Evolutionary conservation across 2,329 filamentous ascomycete genomes (phyloP).

Genomic region (Talaromyces atroroseus): DNA sequence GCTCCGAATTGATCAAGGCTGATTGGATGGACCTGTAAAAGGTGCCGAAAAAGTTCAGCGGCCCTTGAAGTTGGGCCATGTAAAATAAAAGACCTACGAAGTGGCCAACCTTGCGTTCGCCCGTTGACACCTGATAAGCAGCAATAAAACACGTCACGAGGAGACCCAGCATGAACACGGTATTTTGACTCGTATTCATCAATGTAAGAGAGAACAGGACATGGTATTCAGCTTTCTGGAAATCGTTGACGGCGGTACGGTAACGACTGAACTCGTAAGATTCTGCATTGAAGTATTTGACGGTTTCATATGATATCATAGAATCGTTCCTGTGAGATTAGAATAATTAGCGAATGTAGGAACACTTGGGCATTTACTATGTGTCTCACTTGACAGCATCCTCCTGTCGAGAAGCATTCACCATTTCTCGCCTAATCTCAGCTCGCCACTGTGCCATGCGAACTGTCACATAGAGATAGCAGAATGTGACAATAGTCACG

Average conservation of each 20-base stretch:
- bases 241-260: constrained; percentile 62
- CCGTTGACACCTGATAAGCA: constrained; percentile 68
- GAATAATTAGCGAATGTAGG: not conserved
- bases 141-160: constrained; percentile 67
- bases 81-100: constrained; percentile 72
- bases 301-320: constrained; percentile 95
- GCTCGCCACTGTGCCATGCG: constrained; percentile 91
- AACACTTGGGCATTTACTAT: not conserved
- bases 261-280: constrained; percentile 72
- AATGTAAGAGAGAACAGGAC: constrained; percentile 71
- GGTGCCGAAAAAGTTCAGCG: constrained; percentile 83
- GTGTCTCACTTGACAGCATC: constrained; percentile 76
- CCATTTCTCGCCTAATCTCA: constrained; percentile 86
- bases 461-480: constrained; percentile 94
- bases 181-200: constrained; percentile 75
- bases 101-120: constrained; percentile 60
- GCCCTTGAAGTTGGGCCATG: constrained; percentile 72
- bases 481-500: constrained; percentile 84
- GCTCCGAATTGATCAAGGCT: constrained; percentile 94
- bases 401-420: constrained; percentile 88
- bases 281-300: constrained; percentile 86
- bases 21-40: constrained; percentile 96
- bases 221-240: constrained; percentile 68
- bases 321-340: constrained; percentile 67
- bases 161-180: constrained; percentile 73